Conservation (phyloP, 2,329 filamentous ascomycete species). For the Magnaporthiopsis incrustans region DNA sequence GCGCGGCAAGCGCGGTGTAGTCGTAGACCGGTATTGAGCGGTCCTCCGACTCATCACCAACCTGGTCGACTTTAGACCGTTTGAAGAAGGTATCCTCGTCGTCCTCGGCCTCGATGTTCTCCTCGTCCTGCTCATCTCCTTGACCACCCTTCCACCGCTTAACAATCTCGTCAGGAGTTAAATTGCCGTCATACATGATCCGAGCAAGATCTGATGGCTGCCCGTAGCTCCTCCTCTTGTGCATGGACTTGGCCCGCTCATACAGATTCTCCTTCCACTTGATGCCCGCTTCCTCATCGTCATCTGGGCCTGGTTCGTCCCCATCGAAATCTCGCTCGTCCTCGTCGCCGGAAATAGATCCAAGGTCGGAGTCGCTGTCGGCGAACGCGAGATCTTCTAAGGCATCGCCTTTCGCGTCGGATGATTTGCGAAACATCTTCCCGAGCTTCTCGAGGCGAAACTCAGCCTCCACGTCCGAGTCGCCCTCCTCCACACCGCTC, state of each 20-base stretch:
- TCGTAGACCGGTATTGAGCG: slow-evolving; percentile 71
- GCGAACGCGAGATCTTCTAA: slow-evolving; percentile 76
- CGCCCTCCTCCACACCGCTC: slow-evolving; percentile 44
- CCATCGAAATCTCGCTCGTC: slow-evolving; percentile 36
- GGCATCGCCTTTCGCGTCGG: slow-evolving; percentile 42
- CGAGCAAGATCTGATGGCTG: slow-evolving; percentile 76
- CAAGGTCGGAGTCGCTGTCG: slow-evolving; percentile 93
- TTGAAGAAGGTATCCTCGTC: slow-evolving; percentile 59
- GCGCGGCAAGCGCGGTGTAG: slow-evolving; percentile 71
- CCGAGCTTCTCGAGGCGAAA: slow-evolving; percentile 53
- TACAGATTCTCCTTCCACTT: slow-evolving; percentile 86
- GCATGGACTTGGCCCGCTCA: slow-evolving; percentile 64
- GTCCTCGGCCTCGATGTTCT: slow-evolving; percentile 52
- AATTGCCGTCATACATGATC: slow-evolving; percentile 77
- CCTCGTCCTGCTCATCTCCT: slow-evolving; percentile 38
- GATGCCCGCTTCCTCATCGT: slow-evolving; percentile 64
- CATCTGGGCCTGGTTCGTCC: slow-evolving; percentile 40
- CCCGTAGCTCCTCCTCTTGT: slow-evolving; percentile 63
- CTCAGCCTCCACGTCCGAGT: slow-evolving; percentile 45
- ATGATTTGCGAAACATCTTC: slow-evolving; percentile 48
- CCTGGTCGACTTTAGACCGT: slow-evolving; percentile 53
- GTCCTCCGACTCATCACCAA: slow-evolving; percentile 67
- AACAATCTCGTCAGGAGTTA: slow-evolving; percentile 69
- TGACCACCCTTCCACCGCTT: slow-evolving; percentile 70
- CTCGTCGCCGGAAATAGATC: slow-evolving; percentile 61